phyloP scores from a whole-genome alignment of 495 filamentous ascomycete genomes.

The Aspergillus egyptiacus region DNA sequence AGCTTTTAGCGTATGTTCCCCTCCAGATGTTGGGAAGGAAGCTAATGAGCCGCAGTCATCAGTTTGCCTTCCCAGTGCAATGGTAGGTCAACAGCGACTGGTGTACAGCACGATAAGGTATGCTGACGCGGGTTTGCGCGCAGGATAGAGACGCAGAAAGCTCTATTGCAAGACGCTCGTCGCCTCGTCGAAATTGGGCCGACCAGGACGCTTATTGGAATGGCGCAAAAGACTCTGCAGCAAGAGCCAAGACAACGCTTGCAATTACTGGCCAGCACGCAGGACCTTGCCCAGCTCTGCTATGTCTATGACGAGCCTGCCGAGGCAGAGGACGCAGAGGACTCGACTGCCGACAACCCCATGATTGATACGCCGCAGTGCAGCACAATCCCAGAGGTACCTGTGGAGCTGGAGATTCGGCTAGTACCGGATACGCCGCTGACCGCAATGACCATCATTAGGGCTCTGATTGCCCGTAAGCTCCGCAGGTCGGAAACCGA shows the following conservation, averaged over 20 bases:
- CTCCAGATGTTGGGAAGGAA: not conserved
- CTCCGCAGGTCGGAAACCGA: slow-evolving; percentile 74
- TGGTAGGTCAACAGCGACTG: not conserved
- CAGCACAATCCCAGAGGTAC: not conserved
- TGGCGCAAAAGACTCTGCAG: slow-evolving; percentile 91
- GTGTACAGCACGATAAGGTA: not conserved
- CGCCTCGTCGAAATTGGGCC: slow-evolving; percentile 94
- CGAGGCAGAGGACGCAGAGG: no score
- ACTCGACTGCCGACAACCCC: not conserved
- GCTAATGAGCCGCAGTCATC: not conserved
- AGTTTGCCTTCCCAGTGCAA: slow-evolving; percentile 1
- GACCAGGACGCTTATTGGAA: slow-evolving; percentile 88
- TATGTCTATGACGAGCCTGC: slow-evolving; percentile 43
- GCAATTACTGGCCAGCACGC: slow-evolving; percentile 90
- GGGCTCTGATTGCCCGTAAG: slow-evolving; percentile 87
- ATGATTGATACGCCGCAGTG: not conserved
- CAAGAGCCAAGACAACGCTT: slow-evolving; percentile 93
- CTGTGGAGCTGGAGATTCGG: slow-evolving; percentile 67
- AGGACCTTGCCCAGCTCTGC: slow-evolving; percentile 95
- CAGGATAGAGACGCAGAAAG: slow-evolving; percentile 92
- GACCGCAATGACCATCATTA: slow-evolving; percentile 76
- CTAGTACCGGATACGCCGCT: slow-evolving; percentile 64
- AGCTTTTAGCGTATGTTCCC: not conserved
- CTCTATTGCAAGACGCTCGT: slow-evolving; percentile 83
- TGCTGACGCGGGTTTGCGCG: not conserved